Evolutionary conservation across 2,329 filamentous ascomycete species (phyloP).

Genomic region (Sordariomycetes sp.): DNA sequence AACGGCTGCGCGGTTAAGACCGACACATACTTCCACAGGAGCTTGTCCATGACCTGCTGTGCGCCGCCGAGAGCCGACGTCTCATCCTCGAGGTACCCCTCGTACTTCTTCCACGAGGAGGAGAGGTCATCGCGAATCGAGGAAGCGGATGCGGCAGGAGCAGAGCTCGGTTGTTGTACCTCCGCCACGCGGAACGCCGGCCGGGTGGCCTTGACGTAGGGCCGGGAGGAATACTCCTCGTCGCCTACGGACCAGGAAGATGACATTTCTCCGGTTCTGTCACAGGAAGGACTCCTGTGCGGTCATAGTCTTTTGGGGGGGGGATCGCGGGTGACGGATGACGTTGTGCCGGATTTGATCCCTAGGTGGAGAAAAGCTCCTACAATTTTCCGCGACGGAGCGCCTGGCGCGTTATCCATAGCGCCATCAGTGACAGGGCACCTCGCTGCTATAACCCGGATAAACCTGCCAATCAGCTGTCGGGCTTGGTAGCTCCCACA

Average conservation of each 20-base stretch:
- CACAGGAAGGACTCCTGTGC: background rate
- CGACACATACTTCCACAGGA: constrained; percentile 83
- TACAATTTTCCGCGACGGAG: background rate
- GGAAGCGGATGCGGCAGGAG: background rate
- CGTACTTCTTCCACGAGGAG: constrained; percentile 3
- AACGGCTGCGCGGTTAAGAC: constrained; percentile 89
- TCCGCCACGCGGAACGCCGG: background rate
- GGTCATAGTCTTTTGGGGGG: background rate
- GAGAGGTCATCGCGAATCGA: constrained; percentile 4
- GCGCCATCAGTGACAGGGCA: background rate
- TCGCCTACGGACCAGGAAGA: constrained; percentile 3
- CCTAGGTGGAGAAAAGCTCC: background rate
- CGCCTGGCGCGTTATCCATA: background rate
- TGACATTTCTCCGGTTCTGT: background rate
- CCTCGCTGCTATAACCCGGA: background rate
- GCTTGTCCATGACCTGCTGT: constrained; percentile 68
- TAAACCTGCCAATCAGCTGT: background rate
- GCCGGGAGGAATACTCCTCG: constrained; percentile 4
- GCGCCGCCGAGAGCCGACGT: constrained; percentile 23
- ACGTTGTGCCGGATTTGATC: background rate
- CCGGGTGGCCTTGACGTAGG: constrained; percentile 3
- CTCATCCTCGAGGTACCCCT: constrained; percentile 2
- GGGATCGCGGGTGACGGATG: background rate
- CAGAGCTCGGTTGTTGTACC: background rate
- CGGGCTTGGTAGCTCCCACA: background rate